phyloP scores from a whole-genome alignment of 306 rosid species.

The Abrus pulchellus region DNA sequence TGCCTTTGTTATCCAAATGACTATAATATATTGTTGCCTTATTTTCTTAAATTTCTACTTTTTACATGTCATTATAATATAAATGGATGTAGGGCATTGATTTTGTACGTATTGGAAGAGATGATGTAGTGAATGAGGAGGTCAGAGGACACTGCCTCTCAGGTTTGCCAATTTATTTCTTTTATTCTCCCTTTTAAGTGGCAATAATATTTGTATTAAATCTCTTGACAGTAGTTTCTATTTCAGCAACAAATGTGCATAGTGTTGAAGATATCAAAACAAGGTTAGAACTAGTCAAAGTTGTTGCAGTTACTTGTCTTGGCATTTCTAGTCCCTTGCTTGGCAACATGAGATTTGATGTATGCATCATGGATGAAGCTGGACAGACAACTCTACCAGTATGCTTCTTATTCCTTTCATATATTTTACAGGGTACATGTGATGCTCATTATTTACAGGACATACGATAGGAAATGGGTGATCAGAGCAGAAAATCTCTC shows the following conservation, averaged over 20 bases:
- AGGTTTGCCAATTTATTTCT: constrained; percentile 61
- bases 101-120: constrained; percentile 91
- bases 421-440: constrained; percentile 18
- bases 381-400: constrained; percentile 98
- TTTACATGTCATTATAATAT: constrained; percentile 44
- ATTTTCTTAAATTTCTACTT: constrained; percentile 23
- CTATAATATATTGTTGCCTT: not conserved
- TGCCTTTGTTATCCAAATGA: constrained; percentile 18
- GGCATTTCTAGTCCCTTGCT: constrained; percentile 88
- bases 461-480: not conserved
- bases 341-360: constrained; percentile 79
- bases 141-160: constrained; percentile 82
- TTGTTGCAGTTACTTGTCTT: constrained; percentile 92
- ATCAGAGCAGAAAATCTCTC: constrained; percentile 9
- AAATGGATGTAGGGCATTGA: constrained; percentile 71
- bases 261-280: constrained; percentile 73
- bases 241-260: constrained; percentile 62
- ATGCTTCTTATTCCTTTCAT: constrained; percentile 51
- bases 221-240: constrained; percentile 47
- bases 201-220: constrained; percentile 39
- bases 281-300: constrained; percentile 86
- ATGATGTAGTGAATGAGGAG: constrained; percentile 81
- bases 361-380: constrained; percentile 99
- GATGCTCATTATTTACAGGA: constrained; percentile 7
- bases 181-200: constrained; percentile 19